Conservation (phyloP, 202 grass and related monocot genomes). For the Dendrocalamus latiflorus region DNA sequence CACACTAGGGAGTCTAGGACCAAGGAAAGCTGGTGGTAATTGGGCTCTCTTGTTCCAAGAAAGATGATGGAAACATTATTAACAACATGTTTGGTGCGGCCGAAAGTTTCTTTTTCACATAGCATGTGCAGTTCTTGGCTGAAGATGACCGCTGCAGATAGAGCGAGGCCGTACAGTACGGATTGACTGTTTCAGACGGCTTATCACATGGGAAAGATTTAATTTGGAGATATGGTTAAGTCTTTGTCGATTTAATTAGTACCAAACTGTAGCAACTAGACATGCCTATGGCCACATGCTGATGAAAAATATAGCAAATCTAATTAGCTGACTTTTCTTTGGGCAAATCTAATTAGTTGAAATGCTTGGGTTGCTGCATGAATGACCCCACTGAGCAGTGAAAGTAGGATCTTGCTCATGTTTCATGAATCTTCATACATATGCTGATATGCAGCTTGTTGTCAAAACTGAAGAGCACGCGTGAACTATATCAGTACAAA, state of each 20-base stretch:
- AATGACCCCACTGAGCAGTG: conserved; percentile 6
- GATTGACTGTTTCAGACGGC: not conserved
- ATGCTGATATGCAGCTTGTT: not conserved
- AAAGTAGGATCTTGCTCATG: conserved; percentile 13
- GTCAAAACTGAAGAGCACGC: not conserved
- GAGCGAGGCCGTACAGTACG: not conserved
- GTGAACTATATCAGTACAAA: not conserved
- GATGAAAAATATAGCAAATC: not conserved
- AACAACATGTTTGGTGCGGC: conserved; percentile 6
- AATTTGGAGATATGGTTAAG: not conserved
- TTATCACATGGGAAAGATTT: conserved; percentile 27
- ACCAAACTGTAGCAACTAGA: not conserved
- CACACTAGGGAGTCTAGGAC: not conserved
- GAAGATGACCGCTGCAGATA: not conserved
- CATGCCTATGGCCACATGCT: not conserved
- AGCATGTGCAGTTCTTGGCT: conserved; percentile 6
- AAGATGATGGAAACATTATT: not conserved
- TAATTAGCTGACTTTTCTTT: not conserved
- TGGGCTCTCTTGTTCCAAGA: conserved; percentile 22
- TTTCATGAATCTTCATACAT: not conserved
- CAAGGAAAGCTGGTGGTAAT: not conserved
- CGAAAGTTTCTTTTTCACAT: conserved; percentile 25
- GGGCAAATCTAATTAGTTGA: not conserved
- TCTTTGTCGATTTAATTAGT: not conserved
- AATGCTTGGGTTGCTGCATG: not conserved